Conservation (phyloP, 2,329 filamentous ascomycete species). For the Diaporthe amygdali region DNA sequence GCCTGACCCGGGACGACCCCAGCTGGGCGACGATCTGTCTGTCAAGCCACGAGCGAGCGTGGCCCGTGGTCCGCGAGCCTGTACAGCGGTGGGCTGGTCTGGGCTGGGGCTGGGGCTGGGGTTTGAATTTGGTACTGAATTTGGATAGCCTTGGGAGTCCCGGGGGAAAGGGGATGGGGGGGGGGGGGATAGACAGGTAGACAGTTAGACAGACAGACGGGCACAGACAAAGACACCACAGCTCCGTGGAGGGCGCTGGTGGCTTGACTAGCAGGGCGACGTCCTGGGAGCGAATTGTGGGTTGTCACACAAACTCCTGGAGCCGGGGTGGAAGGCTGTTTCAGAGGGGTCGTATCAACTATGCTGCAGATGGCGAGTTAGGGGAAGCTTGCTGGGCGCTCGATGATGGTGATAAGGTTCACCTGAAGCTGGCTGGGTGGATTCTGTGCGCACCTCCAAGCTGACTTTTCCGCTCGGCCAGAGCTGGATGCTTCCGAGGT, state of each 20-base stretch:
- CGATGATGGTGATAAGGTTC: conserved; percentile 15
- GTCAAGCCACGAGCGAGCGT: conserved; percentile 13
- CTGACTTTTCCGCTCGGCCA: conserved; percentile 9
- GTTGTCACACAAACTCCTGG: conserved; percentile 29
- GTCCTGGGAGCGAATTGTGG: conserved; percentile 22
- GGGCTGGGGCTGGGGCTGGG: not conserved
- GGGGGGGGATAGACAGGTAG: not conserved
- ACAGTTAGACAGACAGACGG: not conserved
- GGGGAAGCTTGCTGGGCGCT: conserved; percentile 30
- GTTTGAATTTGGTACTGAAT: not conserved
- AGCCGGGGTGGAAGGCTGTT: conserved; percentile 33
- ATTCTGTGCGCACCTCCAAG: conserved; percentile 14
- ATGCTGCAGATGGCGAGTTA: conserved; percentile 33
- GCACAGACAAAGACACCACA: not conserved
- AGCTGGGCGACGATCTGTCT: conserved; percentile 11
- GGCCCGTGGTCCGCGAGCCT: conserved; percentile 8
- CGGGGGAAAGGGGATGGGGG: not conserved
- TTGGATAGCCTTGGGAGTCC: not conserved
- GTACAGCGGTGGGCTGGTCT: not conserved
- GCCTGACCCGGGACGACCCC: conserved; percentile 17
- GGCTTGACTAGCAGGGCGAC: conserved; percentile 8
- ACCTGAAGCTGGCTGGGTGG: conserved; percentile 14
- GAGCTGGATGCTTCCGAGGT: conserved; percentile 1
- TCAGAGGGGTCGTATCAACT: conserved; percentile 41
- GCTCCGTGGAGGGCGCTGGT: not conserved